Conservation (phyloP, 306 rosid species). For the Ziziphus jujuba region DNA sequence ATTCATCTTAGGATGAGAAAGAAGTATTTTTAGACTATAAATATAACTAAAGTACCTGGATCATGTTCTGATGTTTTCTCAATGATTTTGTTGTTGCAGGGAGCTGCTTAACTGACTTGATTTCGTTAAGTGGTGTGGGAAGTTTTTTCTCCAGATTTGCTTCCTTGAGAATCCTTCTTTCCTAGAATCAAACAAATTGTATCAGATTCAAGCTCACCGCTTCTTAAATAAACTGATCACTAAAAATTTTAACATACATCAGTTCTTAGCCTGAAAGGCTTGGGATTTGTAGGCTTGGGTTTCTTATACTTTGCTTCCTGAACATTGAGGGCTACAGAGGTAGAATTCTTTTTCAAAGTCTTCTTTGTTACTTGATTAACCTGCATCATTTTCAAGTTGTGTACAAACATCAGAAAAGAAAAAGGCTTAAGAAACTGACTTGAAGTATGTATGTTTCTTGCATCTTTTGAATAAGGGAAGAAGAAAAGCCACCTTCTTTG, state of each 20-base stretch:
- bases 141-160: slow-evolving; percentile 67
- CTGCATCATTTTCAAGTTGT: slow-evolving; percentile 30
- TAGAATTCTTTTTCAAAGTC: slow-evolving; percentile 47
- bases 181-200: slow-evolving; percentile 44
- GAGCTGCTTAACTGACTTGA: slow-evolving; percentile 28
- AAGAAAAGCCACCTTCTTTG: slow-evolving; percentile 46
- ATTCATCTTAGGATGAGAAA: background rate
- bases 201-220: slow-evolving; percentile 15
- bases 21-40: background rate
- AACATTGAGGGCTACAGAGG: slow-evolving; percentile 30
- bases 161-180: slow-evolving; percentile 89
- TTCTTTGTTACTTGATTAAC: slow-evolving; percentile 22
- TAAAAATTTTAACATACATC: slow-evolving; percentile 57
- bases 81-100: slow-evolving; percentile 38
- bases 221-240: slow-evolving; percentile 9
- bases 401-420: slow-evolving; percentile 12
- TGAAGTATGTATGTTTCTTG: slow-evolving; percentile 12
- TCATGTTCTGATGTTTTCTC: slow-evolving; percentile 30
- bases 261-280: slow-evolving; percentile 93
- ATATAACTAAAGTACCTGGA: slow-evolving; percentile 30
- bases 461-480: background rate
- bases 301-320: slow-evolving; percentile 66
- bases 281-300: slow-evolving; percentile 85
- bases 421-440: background rate
- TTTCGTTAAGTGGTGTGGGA: slow-evolving; percentile 50